These are phyloP conservation scores for Chlamydomonas reinhardtii DNA, from an alignment of 163 green algal genomes.

Conservation along the genomic window DNA sequence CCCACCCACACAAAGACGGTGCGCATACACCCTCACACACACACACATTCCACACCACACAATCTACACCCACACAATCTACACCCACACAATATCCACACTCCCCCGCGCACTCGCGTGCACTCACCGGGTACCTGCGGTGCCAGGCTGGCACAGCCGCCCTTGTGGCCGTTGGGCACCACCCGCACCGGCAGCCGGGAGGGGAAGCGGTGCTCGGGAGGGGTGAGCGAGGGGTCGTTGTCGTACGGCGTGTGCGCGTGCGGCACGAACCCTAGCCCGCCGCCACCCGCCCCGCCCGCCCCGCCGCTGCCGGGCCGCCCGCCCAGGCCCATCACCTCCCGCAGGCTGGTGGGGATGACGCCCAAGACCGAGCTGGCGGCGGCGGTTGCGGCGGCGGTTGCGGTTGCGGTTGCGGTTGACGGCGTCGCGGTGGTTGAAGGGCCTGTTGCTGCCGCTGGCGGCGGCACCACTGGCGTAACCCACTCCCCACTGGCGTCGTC, in stretches of 20 bases:
- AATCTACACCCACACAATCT: no score
- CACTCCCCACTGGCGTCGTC: no score
- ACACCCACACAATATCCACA: no score
- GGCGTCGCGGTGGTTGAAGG: no score
- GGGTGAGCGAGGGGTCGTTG: background rate
- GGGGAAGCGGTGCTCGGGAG: constrained; percentile 1
- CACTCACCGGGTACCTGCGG: constrained; percentile 30
- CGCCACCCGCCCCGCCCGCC: background rate
- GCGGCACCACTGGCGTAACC: background rate
- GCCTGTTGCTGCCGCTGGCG: background rate
- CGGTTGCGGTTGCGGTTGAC: no score
- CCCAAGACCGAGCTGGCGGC: background rate
- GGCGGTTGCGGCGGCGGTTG: background rate
- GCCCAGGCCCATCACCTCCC: constrained; percentile 15
- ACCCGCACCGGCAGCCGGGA: background rate
- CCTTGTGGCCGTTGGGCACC: constrained; percentile 47
- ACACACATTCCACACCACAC: no score
- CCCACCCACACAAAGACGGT: no score
- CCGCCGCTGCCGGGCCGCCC: background rate
- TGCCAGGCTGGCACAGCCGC: constrained; percentile 52
- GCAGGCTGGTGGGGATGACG: background rate
- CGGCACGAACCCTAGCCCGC: background rate
- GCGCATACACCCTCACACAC: no score
- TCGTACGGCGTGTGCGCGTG: background rate
- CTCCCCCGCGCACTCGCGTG: no score